phyloP scores from a whole-genome alignment of 2,329 filamentous ascomycete genomes.

The Phaeosphaeriaceae sp. region DNA sequence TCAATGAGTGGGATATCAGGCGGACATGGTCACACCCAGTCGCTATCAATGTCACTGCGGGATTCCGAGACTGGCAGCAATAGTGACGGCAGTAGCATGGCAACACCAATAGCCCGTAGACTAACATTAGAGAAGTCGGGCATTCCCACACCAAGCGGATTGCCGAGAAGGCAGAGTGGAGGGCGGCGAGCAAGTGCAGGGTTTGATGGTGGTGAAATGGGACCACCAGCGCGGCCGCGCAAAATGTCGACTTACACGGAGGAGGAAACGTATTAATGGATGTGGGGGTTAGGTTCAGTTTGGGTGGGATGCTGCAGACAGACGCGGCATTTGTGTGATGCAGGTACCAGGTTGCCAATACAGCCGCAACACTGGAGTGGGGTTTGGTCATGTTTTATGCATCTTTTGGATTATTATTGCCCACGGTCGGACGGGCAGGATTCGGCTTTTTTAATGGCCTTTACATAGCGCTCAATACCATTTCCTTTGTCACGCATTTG shows the following conservation, averaged over 20 bases:
- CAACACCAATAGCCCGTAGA: slow-evolving; percentile 54
- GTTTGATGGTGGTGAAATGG: slow-evolving; percentile 54
- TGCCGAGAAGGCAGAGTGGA: slow-evolving; percentile 61
- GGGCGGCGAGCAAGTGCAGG: slow-evolving; percentile 48
- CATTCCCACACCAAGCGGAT: slow-evolving; percentile 56
- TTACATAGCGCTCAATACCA: slow-evolving; percentile 37
- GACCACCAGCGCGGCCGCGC: slow-evolving; percentile 54
- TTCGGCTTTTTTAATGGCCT: slow-evolving; percentile 12
- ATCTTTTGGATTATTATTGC: slow-evolving; percentile 10
- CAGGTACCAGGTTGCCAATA: slow-evolving; percentile 15
- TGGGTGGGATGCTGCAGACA: slow-evolving; percentile 4
- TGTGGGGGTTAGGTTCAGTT: slow-evolving; percentile 4
- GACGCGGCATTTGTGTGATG: slow-evolving; percentile 11
- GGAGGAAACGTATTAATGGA: slow-evolving; percentile 62
- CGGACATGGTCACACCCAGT: slow-evolving; percentile 41
- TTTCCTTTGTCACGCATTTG: slow-evolving; percentile 32
- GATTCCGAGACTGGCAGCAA: slow-evolving; percentile 58
- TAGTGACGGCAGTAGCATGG: slow-evolving; percentile 44
- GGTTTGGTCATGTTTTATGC: slow-evolving; percentile 1
- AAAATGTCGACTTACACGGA: slow-evolving; percentile 60
- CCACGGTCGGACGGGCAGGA: slow-evolving; percentile 10
- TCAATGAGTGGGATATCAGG: slow-evolving; percentile 68
- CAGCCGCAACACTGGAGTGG: background rate
- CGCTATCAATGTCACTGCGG: slow-evolving; percentile 43
- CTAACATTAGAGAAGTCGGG: slow-evolving; percentile 55